Evolutionary conservation across 78 protist genomes (phyloP).

Genomic region (Speleostelium caveatum): DNA sequence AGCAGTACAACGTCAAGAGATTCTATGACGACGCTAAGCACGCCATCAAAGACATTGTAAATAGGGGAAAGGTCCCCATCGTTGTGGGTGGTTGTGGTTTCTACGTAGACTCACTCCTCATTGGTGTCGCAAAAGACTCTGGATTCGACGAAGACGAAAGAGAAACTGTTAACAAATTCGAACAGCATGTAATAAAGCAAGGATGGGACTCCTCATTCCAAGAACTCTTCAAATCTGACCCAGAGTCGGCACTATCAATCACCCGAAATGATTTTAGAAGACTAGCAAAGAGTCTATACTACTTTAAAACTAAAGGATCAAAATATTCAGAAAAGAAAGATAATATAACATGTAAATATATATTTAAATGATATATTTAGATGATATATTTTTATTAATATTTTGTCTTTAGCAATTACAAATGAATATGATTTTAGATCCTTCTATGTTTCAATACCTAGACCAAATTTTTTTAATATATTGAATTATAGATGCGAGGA

Average conservation of each 20-base stretch:
- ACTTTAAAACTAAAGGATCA: conserved; percentile 10
- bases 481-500: conserved; percentile 47
- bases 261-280: conserved; percentile 21
- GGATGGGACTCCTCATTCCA: not conserved
- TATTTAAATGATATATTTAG: too few relatives aligned
- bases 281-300: conserved; percentile 42
- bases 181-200: conserved; percentile 3
- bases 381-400: too few relatives aligned
- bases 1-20: conserved; percentile 1
- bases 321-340: conserved; percentile 24
- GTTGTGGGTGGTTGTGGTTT: conserved; percentile 76
- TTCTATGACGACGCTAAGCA: not conserved
- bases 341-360: too few relatives aligned
- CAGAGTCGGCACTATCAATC: conserved; percentile 35
- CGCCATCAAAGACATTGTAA: conserved; percentile 17
- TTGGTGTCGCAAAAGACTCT: conserved; percentile 9
- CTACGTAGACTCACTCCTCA: conserved; percentile 16
- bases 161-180: not conserved
- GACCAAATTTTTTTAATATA: not conserved
- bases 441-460: conserved; percentile 24
- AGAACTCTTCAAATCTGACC: conserved; percentile 14
- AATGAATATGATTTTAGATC: conserved; percentile 54
- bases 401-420: not conserved
- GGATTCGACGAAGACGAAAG: conserved; percentile 2
- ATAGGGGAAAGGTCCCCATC: conserved; percentile 31